Conservation (phyloP, 495 filamentous ascomycete genomes). For the Tuber indicum region DNA sequence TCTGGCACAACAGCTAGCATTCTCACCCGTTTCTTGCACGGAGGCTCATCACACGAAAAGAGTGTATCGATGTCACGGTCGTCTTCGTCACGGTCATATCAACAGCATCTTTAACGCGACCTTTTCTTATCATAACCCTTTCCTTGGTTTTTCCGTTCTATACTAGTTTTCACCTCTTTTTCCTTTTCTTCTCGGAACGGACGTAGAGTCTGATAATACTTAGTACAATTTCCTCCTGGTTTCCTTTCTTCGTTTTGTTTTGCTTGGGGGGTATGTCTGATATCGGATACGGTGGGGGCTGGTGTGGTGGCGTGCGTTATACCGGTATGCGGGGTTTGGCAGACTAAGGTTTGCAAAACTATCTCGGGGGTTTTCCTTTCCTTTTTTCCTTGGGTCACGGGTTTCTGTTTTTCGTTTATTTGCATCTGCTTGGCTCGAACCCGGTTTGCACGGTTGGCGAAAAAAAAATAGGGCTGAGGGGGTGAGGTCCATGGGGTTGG, state of each 20-base stretch:
- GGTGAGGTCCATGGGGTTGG: neutral
- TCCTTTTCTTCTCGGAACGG: slow-evolving; percentile 14
- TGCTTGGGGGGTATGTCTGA: slow-evolving; percentile 14
- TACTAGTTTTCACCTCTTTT: slow-evolving; percentile 26
- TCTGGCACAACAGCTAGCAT: slow-evolving; percentile 29
- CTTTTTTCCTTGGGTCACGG: slow-evolving; percentile 3
- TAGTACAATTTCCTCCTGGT: slow-evolving; percentile 26
- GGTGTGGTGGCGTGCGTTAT: too few relatives aligned
- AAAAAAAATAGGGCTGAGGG: neutral
- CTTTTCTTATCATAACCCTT: slow-evolving; percentile 13
- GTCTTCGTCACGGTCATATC: slow-evolving; percentile 23
- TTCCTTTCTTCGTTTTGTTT: slow-evolving; percentile 5
- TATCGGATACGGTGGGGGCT: neutral
- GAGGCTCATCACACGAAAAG: slow-evolving; percentile 24
- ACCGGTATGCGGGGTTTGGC: slow-evolving; percentile 11
- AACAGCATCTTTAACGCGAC: slow-evolving; percentile 21
- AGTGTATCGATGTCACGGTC: slow-evolving; percentile 28
- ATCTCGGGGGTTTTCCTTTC: neutral
- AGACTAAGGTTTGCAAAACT: neutral
- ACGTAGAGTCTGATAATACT: slow-evolving; percentile 27
- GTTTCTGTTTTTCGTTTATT: neutral
- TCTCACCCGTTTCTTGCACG: slow-evolving; percentile 34
- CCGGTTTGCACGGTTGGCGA: neutral
- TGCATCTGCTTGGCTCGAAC: neutral
- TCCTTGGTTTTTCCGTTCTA: slow-evolving; percentile 13